These are phyloP conservation scores for Phoma sp. DNA, from an alignment of 2,329 filamentous ascomycete genomes.

Conservation along the genomic window DNA sequence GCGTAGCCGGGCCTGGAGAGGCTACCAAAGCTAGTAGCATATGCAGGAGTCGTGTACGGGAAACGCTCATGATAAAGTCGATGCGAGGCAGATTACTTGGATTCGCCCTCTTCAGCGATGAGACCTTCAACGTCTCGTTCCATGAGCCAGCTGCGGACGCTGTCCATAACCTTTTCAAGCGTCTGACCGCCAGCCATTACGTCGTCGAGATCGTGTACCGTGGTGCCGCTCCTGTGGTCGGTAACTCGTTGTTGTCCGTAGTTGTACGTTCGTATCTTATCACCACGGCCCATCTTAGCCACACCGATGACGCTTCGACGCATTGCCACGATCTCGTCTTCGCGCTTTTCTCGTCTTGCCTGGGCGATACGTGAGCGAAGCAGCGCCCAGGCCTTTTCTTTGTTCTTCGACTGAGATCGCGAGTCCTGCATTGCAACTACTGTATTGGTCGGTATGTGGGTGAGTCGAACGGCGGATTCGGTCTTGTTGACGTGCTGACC, in stretches of 20 bases:
- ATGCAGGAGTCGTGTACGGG: background rate
- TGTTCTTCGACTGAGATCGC: constrained; percentile 87
- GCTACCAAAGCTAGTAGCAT: background rate
- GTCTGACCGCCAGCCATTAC: constrained; percentile 78
- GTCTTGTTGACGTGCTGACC: constrained; percentile 99
- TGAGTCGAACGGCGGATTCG: constrained; percentile 91
- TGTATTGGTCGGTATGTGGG: constrained; percentile 85
- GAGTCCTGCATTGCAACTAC: constrained; percentile 92
- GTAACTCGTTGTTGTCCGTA: constrained; percentile 80
- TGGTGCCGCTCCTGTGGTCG: constrained; percentile 82
- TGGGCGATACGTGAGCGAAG: constrained; percentile 84
- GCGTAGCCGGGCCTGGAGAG: background rate
- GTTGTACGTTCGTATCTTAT: constrained; percentile 96
- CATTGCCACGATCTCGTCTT: constrained; percentile 77
- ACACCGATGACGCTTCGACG: constrained; percentile 81
- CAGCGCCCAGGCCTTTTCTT: constrained; percentile 84
- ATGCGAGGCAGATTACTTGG: constrained; percentile 22
- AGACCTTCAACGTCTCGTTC: constrained; percentile 76
- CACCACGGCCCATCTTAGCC: constrained; percentile 81
- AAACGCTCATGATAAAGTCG: background rate
- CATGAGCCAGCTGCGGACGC: constrained; percentile 76
- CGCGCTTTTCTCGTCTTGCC: constrained; percentile 77
- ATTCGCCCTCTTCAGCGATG: constrained; percentile 52
- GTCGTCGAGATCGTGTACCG: constrained; percentile 79
- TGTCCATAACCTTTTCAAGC: constrained; percentile 77